Evolutionary conservation across 108 stramenopile genomes (phyloP).

Genomic region (Skeletonema grethae): DNA sequence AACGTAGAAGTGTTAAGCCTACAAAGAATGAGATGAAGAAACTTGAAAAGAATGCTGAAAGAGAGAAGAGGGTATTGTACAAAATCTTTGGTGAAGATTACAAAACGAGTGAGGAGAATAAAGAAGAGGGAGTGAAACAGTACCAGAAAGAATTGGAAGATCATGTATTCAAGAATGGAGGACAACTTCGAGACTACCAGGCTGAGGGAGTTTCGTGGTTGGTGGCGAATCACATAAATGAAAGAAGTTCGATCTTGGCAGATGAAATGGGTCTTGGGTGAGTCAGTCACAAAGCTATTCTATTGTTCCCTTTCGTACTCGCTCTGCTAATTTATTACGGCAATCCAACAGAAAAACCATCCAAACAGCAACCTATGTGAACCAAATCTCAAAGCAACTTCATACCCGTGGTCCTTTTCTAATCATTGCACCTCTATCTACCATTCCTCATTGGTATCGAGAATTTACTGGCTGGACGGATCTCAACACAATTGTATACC

Average conservation of each 20-base stretch:
- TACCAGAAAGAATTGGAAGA: conserved; percentile 61
- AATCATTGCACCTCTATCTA: conserved; percentile 92
- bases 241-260: conserved; percentile 86
- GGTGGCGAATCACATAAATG: conserved; percentile 77
- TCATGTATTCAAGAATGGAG: conserved; percentile 74
- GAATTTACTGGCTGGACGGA: conserved; percentile 91
- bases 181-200: conserved; percentile 91
- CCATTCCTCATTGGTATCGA: conserved; percentile 94
- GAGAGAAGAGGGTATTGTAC: conserved; percentile 58
- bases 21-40: conserved; percentile 44
- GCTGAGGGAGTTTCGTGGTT: conserved; percentile 94
- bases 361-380: conserved; percentile 82
- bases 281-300: conserved; percentile 10
- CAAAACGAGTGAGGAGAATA: conserved; percentile 39
- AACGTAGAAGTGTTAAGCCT: conserved; percentile 60
- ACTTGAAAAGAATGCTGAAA: conserved; percentile 31
- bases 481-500: conserved; percentile 95
- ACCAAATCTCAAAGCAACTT: conserved; percentile 61
- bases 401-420: conserved; percentile 74
- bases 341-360: conserved; percentile 68
- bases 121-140: conserved; percentile 47
- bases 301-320: neutral
- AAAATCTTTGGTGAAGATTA: conserved; percentile 71
- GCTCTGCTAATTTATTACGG: neutral
- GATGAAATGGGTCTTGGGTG: conserved; percentile 97